These are phyloP conservation scores for Aspergillus sp. DNA, from an alignment of 2,329 filamentous ascomycete species.

Conservation along the genomic window DNA sequence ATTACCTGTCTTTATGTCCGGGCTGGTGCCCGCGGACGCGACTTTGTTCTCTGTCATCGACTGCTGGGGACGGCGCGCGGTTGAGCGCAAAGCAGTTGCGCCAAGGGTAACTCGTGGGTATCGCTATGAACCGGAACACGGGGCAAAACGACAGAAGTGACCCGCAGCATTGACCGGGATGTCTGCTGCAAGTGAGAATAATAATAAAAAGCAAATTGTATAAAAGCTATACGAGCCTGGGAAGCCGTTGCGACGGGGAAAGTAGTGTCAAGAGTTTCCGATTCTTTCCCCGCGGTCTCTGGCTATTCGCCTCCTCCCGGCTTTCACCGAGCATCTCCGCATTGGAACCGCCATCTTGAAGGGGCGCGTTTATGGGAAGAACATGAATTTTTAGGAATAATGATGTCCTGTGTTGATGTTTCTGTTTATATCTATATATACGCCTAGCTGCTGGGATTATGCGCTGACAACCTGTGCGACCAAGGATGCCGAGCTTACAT, in stretches of 20 bases:
- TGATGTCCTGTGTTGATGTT: no score
- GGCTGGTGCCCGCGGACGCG: slow-evolving; percentile 15
- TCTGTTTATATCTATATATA: no score
- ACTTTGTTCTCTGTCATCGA: slow-evolving; percentile 25
- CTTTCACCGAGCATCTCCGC: slow-evolving; percentile 17
- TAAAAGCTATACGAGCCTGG: background rate
- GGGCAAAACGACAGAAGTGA: slow-evolving; percentile 13
- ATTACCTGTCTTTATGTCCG: slow-evolving; percentile 23
- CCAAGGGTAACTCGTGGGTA: slow-evolving; percentile 12
- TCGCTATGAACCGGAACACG: slow-evolving; percentile 12
- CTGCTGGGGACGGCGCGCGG: slow-evolving; percentile 1
- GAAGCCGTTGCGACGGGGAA: slow-evolving; percentile 4
- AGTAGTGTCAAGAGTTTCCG: background rate
- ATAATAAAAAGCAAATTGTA: background rate
- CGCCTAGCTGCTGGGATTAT: no score
- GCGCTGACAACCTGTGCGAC: no score
- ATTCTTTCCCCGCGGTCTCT: slow-evolving; percentile 6
- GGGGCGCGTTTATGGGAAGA: no score
- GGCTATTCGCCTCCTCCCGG: slow-evolving; percentile 8
- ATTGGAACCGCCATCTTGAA: slow-evolving; percentile 1
- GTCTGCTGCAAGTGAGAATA: background rate
- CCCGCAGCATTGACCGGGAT: slow-evolving; percentile 19
- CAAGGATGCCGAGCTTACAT: no score
- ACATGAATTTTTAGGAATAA: no score
- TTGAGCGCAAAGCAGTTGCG: slow-evolving; percentile 16